phyloP scores from a whole-genome alignment of 352 stramenopile genomes.

The Phytophthora pinifolia region DNA sequence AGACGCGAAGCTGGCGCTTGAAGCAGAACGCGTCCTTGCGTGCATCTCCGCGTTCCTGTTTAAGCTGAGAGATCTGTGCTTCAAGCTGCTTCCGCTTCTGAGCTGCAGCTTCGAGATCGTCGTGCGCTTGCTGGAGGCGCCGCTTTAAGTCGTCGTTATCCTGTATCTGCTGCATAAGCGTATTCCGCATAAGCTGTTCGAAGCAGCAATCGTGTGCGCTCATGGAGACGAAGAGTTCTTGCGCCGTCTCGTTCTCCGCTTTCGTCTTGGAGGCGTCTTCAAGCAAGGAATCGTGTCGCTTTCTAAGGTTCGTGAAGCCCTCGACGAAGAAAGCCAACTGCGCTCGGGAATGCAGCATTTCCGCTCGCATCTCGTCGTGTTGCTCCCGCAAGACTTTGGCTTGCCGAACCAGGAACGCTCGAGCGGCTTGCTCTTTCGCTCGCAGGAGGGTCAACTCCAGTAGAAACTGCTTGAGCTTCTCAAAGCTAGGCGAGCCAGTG shows the following conservation, averaged over 20 bases:
- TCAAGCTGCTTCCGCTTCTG: slow-evolving; percentile 44
- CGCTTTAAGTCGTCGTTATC: slow-evolving; percentile 41
- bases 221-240: slow-evolving; percentile 62
- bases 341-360: slow-evolving; percentile 58
- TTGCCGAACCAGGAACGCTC: slow-evolving; percentile 56
- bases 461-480: slow-evolving; percentile 79
- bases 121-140: slow-evolving; percentile 19
- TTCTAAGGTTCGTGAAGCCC: slow-evolving; percentile 64
- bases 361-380: slow-evolving; percentile 56
- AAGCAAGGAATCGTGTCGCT: slow-evolving; percentile 64
- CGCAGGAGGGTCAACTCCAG: slow-evolving; percentile 58
- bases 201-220: slow-evolving; percentile 64
- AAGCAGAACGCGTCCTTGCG: slow-evolving; percentile 59
- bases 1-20: slow-evolving; percentile 54
- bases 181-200: slow-evolving; percentile 47
- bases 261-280: slow-evolving; percentile 54
- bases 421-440: slow-evolving; percentile 57
- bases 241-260: slow-evolving; percentile 57
- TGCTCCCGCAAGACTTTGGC: slow-evolving; percentile 45
- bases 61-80: slow-evolving; percentile 43
- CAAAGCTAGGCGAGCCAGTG: slow-evolving; percentile 56
- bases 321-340: slow-evolving; percentile 84
- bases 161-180: slow-evolving; percentile 39
- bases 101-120: slow-evolving; percentile 31
- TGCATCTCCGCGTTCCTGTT: slow-evolving; percentile 49